Percentiles rank a stretch among this genome's conserved stretches.
Evolutionary conservation across 768 basidiomycete genomes (phyloP).

Genomic region (Leccinellum albellum): DNA sequence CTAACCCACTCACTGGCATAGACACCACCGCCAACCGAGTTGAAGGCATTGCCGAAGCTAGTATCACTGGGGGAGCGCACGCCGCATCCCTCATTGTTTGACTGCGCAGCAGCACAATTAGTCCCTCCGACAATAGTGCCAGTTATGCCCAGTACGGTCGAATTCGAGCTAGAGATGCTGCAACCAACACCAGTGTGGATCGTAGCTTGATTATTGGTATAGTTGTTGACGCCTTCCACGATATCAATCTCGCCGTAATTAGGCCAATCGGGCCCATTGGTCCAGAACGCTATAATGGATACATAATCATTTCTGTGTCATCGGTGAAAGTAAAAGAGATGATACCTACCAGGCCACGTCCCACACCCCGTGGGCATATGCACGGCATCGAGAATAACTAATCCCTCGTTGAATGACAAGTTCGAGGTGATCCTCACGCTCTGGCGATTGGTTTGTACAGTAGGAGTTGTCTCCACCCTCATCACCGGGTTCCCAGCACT

Average conservation of each 20-base stretch:
- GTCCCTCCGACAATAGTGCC: constrained; percentile 66
- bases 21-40: constrained; percentile 79
- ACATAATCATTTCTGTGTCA: background rate
- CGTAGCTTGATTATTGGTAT: constrained; percentile 78
- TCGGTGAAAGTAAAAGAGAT: background rate
- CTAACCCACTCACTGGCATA: constrained; percentile 69
- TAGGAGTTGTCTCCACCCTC: constrained; percentile 81
- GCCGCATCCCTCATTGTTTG: constrained; percentile 80
- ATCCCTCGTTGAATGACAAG: constrained; percentile 54
- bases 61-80: constrained; percentile 54
- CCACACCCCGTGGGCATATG: constrained; percentile 93
- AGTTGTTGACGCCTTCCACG: constrained; percentile 77
- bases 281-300: constrained; percentile 41
- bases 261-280: constrained; percentile 46
- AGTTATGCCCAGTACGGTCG: constrained; percentile 49
- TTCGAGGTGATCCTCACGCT: constrained; percentile 76
- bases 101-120: constrained; percentile 67
- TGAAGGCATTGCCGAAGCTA: constrained; percentile 85
- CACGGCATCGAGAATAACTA: constrained; percentile 78
- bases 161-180: constrained; percentile 47
- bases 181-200: constrained; percentile 78
- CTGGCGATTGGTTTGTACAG: constrained; percentile 62
- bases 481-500: constrained; percentile 74
- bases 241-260: constrained; percentile 76
- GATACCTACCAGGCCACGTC: constrained; percentile 61